Evolutionary conservation across 2,329 filamentous ascomycete genomes (phyloP), one percentile per base, ranked within the genome.

Genomic region (Tolypocladium sp.): DNA sequence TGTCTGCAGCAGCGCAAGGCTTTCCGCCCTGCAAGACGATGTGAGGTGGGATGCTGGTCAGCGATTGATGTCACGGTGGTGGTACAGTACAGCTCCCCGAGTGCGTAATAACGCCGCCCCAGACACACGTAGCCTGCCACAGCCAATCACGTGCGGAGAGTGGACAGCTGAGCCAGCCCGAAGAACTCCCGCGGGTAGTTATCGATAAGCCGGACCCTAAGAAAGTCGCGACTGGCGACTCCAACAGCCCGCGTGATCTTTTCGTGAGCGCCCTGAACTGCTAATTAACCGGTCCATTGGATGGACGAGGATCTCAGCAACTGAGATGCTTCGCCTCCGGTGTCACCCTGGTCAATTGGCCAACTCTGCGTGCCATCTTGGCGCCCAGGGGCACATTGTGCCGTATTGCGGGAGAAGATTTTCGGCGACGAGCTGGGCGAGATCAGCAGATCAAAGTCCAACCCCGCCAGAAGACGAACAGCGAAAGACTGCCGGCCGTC

Each of bases 1-100:
- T 99, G 51, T 64, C 65, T 69, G 66, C 61, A 61, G 66, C 61
- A 63, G 65, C 62, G 65, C 63, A 65, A 70, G 66, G 66, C 62
- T 62, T 58, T 38, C 55, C 44, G 53, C 52, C 61, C 54, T 51
- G 38, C 44, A 55, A 52, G 41, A 58, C 55, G 61, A 62, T 60
- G 63, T 61, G 59, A 37, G 53, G 55, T 44, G 55, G 57, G 55
- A 63, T 61, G 57, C 58, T 49, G 59, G 58, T 59, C 44, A 30
- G 20, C 30, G 49, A 52, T 15, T 20, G 27, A 52, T 52, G 49
- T 52, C 27, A 17, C 15, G 17, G 46, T 20, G 30, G 27, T 35
- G 27, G 46, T 25, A 51, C 27, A 4, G 27, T 4, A 33, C 15
- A 51, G 46, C 25, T 51, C 46, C 46, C 30, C 44, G 25, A 13